A percentile compares a stretch with the other conserved stretches of the same genome.
Conservation (phyloP, 179 eudicot species). For the Silene noctiflora region DNA sequence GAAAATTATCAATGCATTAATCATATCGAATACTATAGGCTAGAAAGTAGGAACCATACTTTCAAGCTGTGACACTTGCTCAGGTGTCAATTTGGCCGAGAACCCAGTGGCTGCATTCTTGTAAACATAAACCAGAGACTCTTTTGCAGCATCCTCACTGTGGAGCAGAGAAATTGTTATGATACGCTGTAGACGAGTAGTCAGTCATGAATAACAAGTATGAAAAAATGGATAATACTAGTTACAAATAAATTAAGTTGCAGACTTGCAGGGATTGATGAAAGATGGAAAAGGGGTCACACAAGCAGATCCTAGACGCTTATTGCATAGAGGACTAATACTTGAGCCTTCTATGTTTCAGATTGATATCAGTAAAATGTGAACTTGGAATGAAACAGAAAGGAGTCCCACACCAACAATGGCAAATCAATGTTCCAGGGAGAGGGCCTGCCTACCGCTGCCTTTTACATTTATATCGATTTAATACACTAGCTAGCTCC, state of each 20-base stretch:
- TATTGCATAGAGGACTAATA: neutral
- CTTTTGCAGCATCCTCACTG: slow-evolving; percentile 89
- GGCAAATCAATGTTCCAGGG: too few relatives aligned
- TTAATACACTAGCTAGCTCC: too few relatives aligned
- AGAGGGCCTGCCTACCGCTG: too few relatives aligned
- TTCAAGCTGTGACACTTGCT: slow-evolving; percentile 62
- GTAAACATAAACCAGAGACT: slow-evolving; percentile 67
- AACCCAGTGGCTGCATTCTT: slow-evolving; percentile 86
- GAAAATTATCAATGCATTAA: neutral
- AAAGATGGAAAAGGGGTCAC: neutral
- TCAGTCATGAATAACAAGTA: slow-evolving; percentile 5
- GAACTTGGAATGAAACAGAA: neutral
- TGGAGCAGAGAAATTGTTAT: neutral
- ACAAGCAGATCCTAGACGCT: neutral
- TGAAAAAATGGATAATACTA: neutral
- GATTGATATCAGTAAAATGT: neutral
- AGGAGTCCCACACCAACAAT: too few relatives aligned
- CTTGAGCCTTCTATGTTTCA: neutral
- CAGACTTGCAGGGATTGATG: neutral
- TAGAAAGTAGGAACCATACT: slow-evolving; percentile 39
- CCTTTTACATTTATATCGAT: too few relatives aligned
- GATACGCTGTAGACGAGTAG: neutral
- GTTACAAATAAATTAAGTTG: neutral
- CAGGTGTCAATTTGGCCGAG: slow-evolving; percentile 91
- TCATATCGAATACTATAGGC: neutral